phyloP scores from a whole-genome alignment of 2,329 filamentous ascomycete species.

The Epichloe gansuensis region DNA sequence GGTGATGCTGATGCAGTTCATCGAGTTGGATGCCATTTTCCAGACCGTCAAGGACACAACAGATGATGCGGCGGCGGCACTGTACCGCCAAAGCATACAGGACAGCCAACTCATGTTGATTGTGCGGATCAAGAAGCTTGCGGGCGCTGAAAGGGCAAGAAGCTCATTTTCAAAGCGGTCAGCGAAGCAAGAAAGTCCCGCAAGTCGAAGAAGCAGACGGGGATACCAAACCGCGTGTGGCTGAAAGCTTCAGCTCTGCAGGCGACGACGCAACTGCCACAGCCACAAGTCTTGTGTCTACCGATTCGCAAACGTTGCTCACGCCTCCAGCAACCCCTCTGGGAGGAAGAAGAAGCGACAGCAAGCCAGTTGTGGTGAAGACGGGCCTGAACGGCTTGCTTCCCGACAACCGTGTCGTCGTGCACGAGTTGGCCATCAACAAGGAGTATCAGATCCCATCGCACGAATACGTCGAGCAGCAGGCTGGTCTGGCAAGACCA shows the following conservation, averaged over 20 bases:
- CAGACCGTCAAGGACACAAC: slow-evolving; percentile 71
- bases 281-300: slow-evolving; percentile 24
- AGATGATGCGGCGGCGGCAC: slow-evolving; percentile 57
- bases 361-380: slow-evolving; percentile 24
- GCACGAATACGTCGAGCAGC: slow-evolving; percentile 46
- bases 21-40: slow-evolving; percentile 73
- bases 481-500: slow-evolving; percentile 34
- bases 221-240: slow-evolving; percentile 58
- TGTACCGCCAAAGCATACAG: slow-evolving; percentile 70
- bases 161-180: slow-evolving; percentile 63
- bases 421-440: slow-evolving; percentile 72
- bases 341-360: slow-evolving; percentile 20
- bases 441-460: slow-evolving; percentile 62
- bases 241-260: slow-evolving; percentile 28
- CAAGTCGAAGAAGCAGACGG: slow-evolving; percentile 51
- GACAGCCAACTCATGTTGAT: slow-evolving; percentile 72
- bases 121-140: slow-evolving; percentile 67
- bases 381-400: slow-evolving; percentile 41
- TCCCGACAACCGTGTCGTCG: slow-evolving; percentile 61
- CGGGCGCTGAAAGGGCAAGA: slow-evolving; percentile 59
- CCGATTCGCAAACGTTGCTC: slow-evolving; percentile 33
- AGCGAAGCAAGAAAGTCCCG: slow-evolving; percentile 55
- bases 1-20: slow-evolving; percentile 77
- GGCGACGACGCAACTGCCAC: slow-evolving; percentile 24
- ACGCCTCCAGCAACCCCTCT: slow-evolving; percentile 42